These are phyloP conservation scores for Nannizziopsis barbatae DNA, from an alignment of 2,329 filamentous ascomycete genomes.

Conservation along the genomic window DNA sequence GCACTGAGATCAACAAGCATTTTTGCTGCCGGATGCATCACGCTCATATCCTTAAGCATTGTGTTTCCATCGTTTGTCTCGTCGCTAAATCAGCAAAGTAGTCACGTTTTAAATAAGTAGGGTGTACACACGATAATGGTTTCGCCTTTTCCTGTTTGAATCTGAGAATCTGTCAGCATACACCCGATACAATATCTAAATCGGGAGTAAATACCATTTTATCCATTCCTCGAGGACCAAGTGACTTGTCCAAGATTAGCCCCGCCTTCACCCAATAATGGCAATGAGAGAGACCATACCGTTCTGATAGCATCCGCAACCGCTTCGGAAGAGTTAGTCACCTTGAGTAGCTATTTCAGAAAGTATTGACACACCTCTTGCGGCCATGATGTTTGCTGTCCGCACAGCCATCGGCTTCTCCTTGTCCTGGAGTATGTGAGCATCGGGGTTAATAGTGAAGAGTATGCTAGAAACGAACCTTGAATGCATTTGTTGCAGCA, in stretches of 20 bases:
- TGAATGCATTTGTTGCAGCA: constrained; percentile 55
- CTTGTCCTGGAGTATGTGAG: constrained; percentile 54
- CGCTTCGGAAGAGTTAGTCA: constrained; percentile 45
- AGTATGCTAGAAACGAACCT: constrained; percentile 34
- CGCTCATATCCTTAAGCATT: constrained; percentile 97
- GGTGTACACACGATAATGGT: constrained; percentile 62
- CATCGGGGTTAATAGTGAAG: background rate
- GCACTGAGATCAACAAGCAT: constrained; percentile 97
- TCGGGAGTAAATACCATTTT: constrained; percentile 57
- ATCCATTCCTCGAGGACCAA: constrained; percentile 95
- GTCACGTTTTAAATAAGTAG: background rate
- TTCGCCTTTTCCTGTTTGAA: constrained; percentile 89
- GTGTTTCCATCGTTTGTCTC: constrained; percentile 96
- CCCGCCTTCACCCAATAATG: constrained; percentile 20
- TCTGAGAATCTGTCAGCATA: constrained; percentile 35
- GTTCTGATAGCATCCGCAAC: constrained; percentile 97
- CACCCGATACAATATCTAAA: background rate
- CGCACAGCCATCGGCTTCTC: constrained; percentile 98
- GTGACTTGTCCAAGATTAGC: constrained; percentile 46
- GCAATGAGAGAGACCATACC: constrained; percentile 32
- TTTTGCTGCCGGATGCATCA: constrained; percentile 98
- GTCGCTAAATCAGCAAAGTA: constrained; percentile 18
- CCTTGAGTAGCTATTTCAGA: background rate
- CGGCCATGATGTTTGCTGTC: constrained; percentile 91
- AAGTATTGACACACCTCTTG: constrained; percentile 56